A percentile compares a stretch with the other conserved stretches of the same genome.
phyloP scores from a whole-genome alignment of 2,329 filamentous ascomycete species.

The Orbilia oligospora region DNA sequence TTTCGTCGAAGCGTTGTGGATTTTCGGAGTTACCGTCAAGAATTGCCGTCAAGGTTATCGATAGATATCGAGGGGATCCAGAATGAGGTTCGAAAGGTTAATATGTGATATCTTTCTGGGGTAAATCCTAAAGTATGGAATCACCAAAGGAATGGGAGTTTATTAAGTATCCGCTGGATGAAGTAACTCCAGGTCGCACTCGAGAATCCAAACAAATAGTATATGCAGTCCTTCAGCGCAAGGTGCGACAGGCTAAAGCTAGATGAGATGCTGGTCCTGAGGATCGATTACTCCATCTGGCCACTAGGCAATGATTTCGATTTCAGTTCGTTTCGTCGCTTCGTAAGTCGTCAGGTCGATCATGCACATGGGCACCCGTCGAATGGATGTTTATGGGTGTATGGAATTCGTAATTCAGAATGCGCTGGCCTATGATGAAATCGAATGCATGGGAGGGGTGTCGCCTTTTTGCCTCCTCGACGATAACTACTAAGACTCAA shows the following conservation, averaged over 20 bases:
- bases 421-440: conserved; percentile 37
- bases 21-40: conserved; percentile 46
- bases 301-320: conserved; percentile 27
- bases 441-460: conserved; percentile 13
- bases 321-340: conserved; percentile 36
- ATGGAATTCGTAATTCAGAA: conserved; percentile 31
- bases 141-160: conserved; percentile 8
- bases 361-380: conserved; percentile 10
- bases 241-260: conserved; percentile 36
- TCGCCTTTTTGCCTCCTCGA: conserved; percentile 40
- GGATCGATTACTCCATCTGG: conserved; percentile 42
- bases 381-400: background rate
- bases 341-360: conserved; percentile 36
- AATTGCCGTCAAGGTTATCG: conserved; percentile 37
- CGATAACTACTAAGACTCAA: background rate
- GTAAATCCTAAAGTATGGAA: conserved; percentile 19
- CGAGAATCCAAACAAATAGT: conserved; percentile 22
- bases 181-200: conserved; percentile 13
- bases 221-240: conserved; percentile 1
- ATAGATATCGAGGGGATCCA: conserved; percentile 17
- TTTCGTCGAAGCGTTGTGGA: conserved; percentile 26
- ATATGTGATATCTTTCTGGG: conserved; percentile 23
- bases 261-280: conserved; percentile 23
- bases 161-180: conserved; percentile 8
- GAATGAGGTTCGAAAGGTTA: conserved; percentile 18